Percentiles rank a stretch among this genome's conserved stretches.
Conservation (phyloP, 108 stramenopile genomes). For the Pelagomonas calceolata region DNA sequence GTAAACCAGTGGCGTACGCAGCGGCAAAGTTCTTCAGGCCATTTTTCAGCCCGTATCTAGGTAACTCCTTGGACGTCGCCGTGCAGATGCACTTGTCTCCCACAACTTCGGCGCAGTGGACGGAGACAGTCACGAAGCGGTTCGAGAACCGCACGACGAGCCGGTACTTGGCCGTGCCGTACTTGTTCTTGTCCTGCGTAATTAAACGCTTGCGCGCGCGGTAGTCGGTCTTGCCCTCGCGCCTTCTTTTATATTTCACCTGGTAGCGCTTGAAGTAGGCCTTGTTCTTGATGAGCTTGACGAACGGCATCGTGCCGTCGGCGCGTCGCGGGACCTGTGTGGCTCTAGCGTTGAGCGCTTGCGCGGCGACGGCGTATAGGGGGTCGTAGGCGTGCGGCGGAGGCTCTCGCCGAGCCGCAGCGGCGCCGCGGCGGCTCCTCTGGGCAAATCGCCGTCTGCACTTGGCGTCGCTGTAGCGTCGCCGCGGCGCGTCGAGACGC, state of each 20-base stretch:
- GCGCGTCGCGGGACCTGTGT: background rate
- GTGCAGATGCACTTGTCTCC: conserved; percentile 81
- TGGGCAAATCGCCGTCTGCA: too few species aligned
- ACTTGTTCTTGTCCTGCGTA: conserved; percentile 98
- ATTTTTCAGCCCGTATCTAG: conserved; percentile 79
- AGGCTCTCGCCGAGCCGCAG: too few species aligned
- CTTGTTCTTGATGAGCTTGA: conserved; percentile 86
- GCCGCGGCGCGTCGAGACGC: too few species aligned
- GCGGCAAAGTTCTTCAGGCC: conserved; percentile 99
- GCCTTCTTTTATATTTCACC: conserved; percentile 96
- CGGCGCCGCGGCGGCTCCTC: too few species aligned
- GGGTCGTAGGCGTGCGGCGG: too few species aligned
- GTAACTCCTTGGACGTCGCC: conserved; percentile 81
- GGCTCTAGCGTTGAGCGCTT: background rate
- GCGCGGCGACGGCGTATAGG: too few species aligned
- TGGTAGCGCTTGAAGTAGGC: conserved; percentile 98
- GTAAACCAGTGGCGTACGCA: conserved; percentile 98
- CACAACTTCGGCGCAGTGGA: conserved; percentile 86
- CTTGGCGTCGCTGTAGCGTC: too few species aligned
- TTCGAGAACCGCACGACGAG: conserved; percentile 93
- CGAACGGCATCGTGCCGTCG: conserved; percentile 53
- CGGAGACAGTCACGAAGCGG: conserved; percentile 81
- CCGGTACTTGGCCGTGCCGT: conserved; percentile 96
- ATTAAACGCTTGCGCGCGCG: conserved; percentile 92
- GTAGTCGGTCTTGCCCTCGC: conserved; percentile 99